Evolutionary conservation across 129 eudicot genomes (phyloP).

Genomic region (Flaveria bidentis): DNA sequence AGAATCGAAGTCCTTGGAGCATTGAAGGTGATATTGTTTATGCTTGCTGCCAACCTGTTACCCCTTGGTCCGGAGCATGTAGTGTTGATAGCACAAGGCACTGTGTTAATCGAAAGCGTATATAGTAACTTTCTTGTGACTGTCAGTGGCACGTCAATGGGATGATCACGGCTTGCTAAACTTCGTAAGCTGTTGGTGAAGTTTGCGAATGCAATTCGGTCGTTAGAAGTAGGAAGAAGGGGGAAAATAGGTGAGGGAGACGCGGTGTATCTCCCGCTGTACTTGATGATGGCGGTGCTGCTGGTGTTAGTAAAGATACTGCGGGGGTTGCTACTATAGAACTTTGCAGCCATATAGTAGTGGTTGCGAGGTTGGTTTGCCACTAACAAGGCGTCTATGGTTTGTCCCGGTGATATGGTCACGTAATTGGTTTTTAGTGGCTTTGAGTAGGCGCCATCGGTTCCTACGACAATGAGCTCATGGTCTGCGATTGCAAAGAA

Average conservation of each 20-base stretch:
- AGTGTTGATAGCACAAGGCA: slow-evolving; percentile 28
- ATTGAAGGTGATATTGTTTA: slow-evolving; percentile 49
- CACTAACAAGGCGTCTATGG: slow-evolving; percentile 51
- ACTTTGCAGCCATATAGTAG: slow-evolving; percentile 58
- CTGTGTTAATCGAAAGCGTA: slow-evolving; percentile 38
- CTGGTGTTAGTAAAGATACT: slow-evolving; percentile 26
- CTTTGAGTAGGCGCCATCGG: slow-evolving; percentile 63
- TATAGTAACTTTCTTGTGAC: slow-evolving; percentile 32
- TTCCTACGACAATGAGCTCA: slow-evolving; percentile 52
- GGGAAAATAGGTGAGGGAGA: slow-evolving; percentile 29
- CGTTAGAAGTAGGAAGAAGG: slow-evolving; percentile 36
- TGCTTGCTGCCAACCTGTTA: slow-evolving; percentile 42
- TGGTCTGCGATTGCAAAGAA: slow-evolving; percentile 48
- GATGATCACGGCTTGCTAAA: slow-evolving; percentile 37
- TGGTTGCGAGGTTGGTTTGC: slow-evolving; percentile 52
- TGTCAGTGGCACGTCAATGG: slow-evolving; percentile 40
- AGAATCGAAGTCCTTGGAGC: slow-evolving; percentile 43
- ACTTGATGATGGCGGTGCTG: slow-evolving; percentile 53
- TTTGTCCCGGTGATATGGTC: slow-evolving; percentile 64
- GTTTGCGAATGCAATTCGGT: slow-evolving; percentile 34
- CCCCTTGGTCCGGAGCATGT: slow-evolving; percentile 33
- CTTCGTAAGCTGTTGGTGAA: slow-evolving; percentile 43
- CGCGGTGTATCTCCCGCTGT: slow-evolving; percentile 31
- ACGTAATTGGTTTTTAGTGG: slow-evolving; percentile 47
- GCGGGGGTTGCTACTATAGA: slow-evolving; percentile 27